Conservation (phyloP, 768 basidiomycete genomes). For the Obba rivulosa region DNA sequence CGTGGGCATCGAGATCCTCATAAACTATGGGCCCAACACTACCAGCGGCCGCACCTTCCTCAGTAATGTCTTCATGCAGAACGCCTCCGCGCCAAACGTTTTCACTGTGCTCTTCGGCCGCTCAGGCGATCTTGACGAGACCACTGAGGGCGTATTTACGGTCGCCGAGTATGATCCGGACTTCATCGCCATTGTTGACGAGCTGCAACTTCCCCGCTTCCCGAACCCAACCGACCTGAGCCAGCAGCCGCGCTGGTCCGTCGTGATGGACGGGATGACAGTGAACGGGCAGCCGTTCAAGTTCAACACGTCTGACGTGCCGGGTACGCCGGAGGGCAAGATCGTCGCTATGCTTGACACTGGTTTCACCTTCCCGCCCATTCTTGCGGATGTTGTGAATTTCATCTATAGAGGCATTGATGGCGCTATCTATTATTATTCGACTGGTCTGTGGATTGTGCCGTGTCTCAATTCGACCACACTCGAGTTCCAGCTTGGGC, state of each 20-base stretch:
- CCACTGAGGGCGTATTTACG: conserved; percentile 21
- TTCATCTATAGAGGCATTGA: conserved; percentile 26
- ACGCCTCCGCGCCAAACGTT: conserved; percentile 16
- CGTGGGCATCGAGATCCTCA: conserved; percentile 39
- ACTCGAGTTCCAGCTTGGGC: conserved; percentile 27
- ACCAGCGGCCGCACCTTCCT: conserved; percentile 17
- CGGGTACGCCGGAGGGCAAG: conserved; percentile 14
- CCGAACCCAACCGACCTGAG: conserved; percentile 23
- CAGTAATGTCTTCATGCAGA: conserved; percentile 18
- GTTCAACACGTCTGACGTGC: conserved; percentile 32
- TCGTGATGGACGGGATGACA: conserved; percentile 32
- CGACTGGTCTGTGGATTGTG: conserved; percentile 22
- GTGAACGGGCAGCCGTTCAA: conserved; percentile 47
- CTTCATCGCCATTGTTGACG: conserved; percentile 11
- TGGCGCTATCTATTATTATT: conserved; percentile 21
- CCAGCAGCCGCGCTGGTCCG: conserved; percentile 43
- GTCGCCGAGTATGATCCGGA: conserved; percentile 21
- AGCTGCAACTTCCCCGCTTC: conserved; percentile 34
- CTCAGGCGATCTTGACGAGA: conserved; percentile 15
- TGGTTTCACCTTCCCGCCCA: conserved; percentile 23
- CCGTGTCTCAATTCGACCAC: conserved; percentile 25
- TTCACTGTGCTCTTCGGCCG: conserved; percentile 24
- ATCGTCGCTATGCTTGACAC: conserved; percentile 24
- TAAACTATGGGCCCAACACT: conserved; percentile 9
- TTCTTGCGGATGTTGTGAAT: conserved; percentile 20